Percentiles rank a stretch among this genome's conserved stretches.
These are phyloP conservation scores for Populus trichocarpa DNA, from an alignment of 441 rosid genomes.

Conservation along the genomic window DNA sequence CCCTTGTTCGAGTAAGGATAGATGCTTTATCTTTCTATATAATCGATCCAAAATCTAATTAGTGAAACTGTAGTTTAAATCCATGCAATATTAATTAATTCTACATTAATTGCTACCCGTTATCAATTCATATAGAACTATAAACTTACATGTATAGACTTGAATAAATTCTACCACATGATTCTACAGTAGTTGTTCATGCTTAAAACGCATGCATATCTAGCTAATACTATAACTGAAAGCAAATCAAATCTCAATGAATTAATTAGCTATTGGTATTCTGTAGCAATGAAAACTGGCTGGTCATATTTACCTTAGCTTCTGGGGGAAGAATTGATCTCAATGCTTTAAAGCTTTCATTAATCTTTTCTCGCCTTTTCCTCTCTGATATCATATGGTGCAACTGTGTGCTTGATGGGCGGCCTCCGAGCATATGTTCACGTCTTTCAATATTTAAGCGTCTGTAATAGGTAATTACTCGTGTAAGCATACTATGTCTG, in stretches of 20 bases:
- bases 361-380: conserved; percentile 78
- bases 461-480: conserved; percentile 41
- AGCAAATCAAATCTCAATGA: background rate
- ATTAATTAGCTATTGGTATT: background rate
- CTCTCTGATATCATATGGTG: conserved; percentile 86
- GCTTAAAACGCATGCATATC: background rate
- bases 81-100: background rate
- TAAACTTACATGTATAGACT: too few relatives aligned
- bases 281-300: background rate
- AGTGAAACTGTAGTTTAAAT: background rate
- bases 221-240: background rate
- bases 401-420: conserved; percentile 48
- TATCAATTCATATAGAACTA: background rate
- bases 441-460: conserved; percentile 33
- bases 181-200: too few relatives aligned
- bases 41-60: background rate
- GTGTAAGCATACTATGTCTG: conserved; percentile 41
- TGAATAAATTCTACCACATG: too few relatives aligned
- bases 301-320: conserved; percentile 48
- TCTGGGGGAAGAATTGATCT: conserved; percentile 73
- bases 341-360: conserved; percentile 63
- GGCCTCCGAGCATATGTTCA: conserved; percentile 31
- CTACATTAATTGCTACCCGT: background rate
- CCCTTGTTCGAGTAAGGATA: conserved; percentile 45
- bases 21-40: conserved; percentile 70